Conservation (phyloP, 2,329 filamentous ascomycete genomes). For the Didymella lethalis region DNA sequence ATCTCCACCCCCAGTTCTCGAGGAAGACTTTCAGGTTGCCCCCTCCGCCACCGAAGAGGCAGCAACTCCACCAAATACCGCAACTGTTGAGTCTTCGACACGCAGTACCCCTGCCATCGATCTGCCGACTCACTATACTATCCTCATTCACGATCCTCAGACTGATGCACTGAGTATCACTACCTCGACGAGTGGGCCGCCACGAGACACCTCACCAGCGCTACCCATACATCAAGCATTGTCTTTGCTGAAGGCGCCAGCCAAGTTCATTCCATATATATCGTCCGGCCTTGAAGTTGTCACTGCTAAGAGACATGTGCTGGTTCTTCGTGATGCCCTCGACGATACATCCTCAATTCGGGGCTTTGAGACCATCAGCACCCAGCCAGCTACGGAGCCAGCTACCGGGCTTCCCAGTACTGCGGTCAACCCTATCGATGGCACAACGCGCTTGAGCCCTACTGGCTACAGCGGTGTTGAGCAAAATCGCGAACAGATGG, state of each 20-base stretch:
- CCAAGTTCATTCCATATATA: constrained; percentile 45
- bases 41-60: background rate
- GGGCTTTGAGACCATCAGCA: constrained; percentile 15
- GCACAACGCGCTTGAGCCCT: constrained; percentile 41
- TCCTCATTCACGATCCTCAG: constrained; percentile 39
- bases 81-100: background rate
- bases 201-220: constrained; percentile 22
- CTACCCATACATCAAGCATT: constrained; percentile 43
- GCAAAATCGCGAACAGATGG: constrained; percentile 33
- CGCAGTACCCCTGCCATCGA: background rate
- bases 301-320: constrained; percentile 40
- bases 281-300: constrained; percentile 38
- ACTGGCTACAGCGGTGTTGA: constrained; percentile 46
- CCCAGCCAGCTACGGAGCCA: background rate
- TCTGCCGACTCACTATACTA: constrained; percentile 30
- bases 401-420: background rate
- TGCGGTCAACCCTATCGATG: constrained; percentile 47
- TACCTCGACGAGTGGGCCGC: constrained; percentile 31
- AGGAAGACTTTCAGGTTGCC: background rate
- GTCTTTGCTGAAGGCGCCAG: constrained; percentile 34
- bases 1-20: background rate
- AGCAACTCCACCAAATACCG: background rate
- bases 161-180: constrained; percentile 38
- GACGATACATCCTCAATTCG: constrained; percentile 19
- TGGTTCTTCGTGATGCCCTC: constrained; percentile 39